Evolutionary conservation across 768 basidiomycete genomes (phyloP), one percentile per base, ranked within the genome.

Genomic region (Pulveroboletus sp.): DNA sequence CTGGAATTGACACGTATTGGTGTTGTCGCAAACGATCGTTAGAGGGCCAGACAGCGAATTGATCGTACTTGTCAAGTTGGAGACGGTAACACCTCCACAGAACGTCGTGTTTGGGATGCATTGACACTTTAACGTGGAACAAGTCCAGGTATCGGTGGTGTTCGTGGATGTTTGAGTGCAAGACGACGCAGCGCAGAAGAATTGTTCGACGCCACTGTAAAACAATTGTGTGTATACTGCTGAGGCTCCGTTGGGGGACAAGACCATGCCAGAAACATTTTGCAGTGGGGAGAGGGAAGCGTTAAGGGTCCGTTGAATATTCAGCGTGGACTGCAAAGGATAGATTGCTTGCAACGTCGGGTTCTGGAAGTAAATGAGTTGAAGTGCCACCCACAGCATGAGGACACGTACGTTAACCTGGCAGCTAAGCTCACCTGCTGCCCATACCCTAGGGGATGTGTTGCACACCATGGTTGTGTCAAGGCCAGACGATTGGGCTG

Each of bases 151-250:
- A 44, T 76, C 71, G 18, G 79, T 65, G 5, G 68, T 50, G 33
- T 57, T 65, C 8, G 69, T 66, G 31, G 77, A 66, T 14, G 72
- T 70, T 67, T 95, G 92, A 0, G 64, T 69, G 70, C 94, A 96
- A 6, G 75, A 71, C 54, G 80, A 72, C 0, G 91, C 90, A 9
- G 70, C 53, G 64, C 94, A 97, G 65, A 79, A 88, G 70, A 97
- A 97, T 61, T 96, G 92, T 62, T 93, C 89, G 30, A 84, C 80
- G 9, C 87, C 84, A n/a, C 74, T 74, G 64, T 90, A 92, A 66
- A 85, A 83, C 6, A 92, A 71, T 55, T 90, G 86, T 0, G 83
- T 83, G 51, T 76, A 83, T n/a, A 77, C 66, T 8, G 77, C 72
- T 10, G 79, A 76, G 6, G 83, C 82, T 5, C 73, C 62, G 50